Conservation (phyloP, 2,329 filamentous ascomycete species). For the Phaeosphaeria sp. region DNA sequence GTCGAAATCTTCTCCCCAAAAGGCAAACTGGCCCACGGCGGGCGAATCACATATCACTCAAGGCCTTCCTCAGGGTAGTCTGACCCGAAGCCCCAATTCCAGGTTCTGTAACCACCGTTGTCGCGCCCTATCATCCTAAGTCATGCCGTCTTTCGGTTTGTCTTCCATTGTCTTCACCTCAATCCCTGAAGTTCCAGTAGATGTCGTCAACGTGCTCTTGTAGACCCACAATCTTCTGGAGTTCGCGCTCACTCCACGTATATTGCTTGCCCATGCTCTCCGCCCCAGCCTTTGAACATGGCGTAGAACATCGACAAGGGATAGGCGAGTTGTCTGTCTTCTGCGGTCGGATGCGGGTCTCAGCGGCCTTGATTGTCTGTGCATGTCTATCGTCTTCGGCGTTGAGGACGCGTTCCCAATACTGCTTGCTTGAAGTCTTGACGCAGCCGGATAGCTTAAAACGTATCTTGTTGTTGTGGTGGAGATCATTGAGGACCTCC, state of each 20-base stretch:
- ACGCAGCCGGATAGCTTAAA: constrained; percentile 18
- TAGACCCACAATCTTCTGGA: constrained; percentile 7
- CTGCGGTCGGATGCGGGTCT: not conserved
- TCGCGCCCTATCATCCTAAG: not conserved
- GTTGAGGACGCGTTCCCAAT: constrained; percentile 17
- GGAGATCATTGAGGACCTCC: not conserved
- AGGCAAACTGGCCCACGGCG: too few species aligned
- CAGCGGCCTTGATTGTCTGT: not conserved
- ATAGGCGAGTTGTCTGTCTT: constrained; percentile 2
- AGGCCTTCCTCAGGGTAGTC: too few species aligned
- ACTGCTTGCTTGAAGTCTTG: constrained; percentile 10
- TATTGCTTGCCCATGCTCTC: not conserved
- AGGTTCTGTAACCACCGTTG: too few species aligned
- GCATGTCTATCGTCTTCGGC: not conserved
- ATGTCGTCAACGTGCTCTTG: constrained; percentile 5
- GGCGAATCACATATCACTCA: too few species aligned
- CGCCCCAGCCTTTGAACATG: constrained; percentile 4
- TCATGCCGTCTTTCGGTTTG: not conserved
- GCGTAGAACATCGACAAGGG: constrained; percentile 12
- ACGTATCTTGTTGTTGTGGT: not conserved
- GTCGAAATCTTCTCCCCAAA: too few species aligned
- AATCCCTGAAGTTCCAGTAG: constrained; percentile 18
- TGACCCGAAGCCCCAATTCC: too few species aligned
- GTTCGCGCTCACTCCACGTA: constrained; percentile 4
- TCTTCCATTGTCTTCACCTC: not conserved